These are phyloP conservation scores for Erodium texanum DNA, from an alignment of 441 rosid genomes.

Conservation along the genomic window DNA sequence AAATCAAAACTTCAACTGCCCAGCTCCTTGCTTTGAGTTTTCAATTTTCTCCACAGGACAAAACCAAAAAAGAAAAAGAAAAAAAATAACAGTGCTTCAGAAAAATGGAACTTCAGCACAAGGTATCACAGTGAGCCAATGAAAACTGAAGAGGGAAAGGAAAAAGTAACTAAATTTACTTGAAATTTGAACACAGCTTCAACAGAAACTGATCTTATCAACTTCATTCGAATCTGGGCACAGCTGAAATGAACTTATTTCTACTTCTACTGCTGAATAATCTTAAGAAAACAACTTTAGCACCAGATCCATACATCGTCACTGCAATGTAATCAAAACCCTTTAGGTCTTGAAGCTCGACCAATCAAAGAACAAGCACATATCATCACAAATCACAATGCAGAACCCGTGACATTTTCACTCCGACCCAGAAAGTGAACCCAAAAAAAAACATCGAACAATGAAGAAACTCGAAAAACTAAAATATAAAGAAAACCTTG, in stretches of 20 bases:
- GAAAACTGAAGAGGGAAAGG: neutral
- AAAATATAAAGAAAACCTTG: neutral
- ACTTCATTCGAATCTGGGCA: neutral
- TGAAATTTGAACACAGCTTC: neutral
- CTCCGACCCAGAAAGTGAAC: conserved; percentile 2
- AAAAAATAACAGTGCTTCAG: no score
- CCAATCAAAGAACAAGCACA: neutral
- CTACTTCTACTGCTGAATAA: neutral
- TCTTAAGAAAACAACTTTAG: neutral
- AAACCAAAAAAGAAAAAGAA: neutral
- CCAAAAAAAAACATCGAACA: neutral
- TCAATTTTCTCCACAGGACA: neutral
- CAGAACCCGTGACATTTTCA: neutral
- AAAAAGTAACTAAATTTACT: neutral
- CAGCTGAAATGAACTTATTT: neutral
- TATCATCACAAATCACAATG: neutral
- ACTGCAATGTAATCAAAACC: neutral
- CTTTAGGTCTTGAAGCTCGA: neutral
- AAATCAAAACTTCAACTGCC: neutral
- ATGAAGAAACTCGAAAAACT: neutral
- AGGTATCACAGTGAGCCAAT: neutral
- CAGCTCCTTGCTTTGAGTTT: neutral
- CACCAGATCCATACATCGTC: conserved; percentile 1
- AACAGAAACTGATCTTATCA: neutral
- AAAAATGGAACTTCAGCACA: neutral